These are phyloP conservation scores for Gracilaria domingensis DNA, from an alignment of 23 red algal species.

Conservation along the genomic window DNA sequence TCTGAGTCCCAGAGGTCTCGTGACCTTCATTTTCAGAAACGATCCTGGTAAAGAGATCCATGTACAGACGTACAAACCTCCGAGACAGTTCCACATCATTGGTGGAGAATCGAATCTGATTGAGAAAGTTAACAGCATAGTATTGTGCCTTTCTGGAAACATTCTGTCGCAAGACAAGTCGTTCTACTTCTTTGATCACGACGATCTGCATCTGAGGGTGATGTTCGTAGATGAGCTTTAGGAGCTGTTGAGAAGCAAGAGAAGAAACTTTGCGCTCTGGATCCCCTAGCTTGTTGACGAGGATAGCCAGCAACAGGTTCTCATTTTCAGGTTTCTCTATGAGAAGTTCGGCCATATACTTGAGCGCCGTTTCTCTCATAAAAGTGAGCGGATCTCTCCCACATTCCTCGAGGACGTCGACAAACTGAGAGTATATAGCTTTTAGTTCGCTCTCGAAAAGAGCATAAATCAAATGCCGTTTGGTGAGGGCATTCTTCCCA, in stretches of 20 bases:
- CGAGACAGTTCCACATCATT: slow-evolving; percentile 69
- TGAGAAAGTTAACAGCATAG: slow-evolving; percentile 73
- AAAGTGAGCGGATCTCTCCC: slow-evolving; percentile 74
- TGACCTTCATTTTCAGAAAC: slow-evolving; percentile 7
- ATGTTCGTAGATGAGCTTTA: slow-evolving; percentile 71
- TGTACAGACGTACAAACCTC: slow-evolving; percentile 68
- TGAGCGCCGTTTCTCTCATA: slow-evolving; percentile 71
- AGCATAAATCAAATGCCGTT: slow-evolving; percentile 82
- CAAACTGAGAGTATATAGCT: slow-evolving; percentile 60
- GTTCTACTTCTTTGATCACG: slow-evolving; percentile 74
- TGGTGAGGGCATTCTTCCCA: slow-evolving; percentile 40
- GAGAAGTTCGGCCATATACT: slow-evolving; percentile 70
- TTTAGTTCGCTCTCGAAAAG: slow-evolving; percentile 89
- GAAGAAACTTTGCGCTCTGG: slow-evolving; percentile 79
- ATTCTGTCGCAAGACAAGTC: slow-evolving; percentile 55
- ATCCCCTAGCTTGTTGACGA: slow-evolving; percentile 92
- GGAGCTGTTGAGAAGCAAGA: slow-evolving; percentile 66
- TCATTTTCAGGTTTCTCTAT: slow-evolving; percentile 88
- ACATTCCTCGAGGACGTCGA: slow-evolving; percentile 64
- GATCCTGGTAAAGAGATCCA: slow-evolving; percentile 70
- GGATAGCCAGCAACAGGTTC: slow-evolving; percentile 74
- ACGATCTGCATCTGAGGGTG: slow-evolving; percentile 85
- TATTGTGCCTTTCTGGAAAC: slow-evolving; percentile 62
- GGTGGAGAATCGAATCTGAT: slow-evolving; percentile 54
- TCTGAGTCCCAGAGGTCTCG: neutral